Conservation (phyloP, 768 basidiomycete genomes). For the Boletus rufocinnamomeus region DNA sequence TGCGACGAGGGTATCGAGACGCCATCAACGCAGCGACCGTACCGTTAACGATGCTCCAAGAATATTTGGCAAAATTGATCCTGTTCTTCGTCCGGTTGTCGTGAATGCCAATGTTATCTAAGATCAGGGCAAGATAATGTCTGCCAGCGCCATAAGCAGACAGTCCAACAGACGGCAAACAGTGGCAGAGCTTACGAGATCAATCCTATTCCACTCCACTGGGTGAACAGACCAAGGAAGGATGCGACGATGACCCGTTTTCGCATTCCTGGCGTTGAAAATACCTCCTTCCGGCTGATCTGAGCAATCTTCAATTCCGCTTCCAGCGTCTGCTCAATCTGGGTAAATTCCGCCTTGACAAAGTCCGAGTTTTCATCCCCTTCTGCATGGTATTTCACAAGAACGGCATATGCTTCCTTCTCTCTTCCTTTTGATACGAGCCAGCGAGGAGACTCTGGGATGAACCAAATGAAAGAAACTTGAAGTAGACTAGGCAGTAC, state of each 20-base stretch:
- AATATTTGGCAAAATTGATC: conserved; percentile 14
- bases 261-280: conserved; percentile 19
- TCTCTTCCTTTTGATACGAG: conserved; percentile 56
- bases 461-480: conserved; percentile 53
- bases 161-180: rapidly evolving
- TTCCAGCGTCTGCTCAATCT: conserved; percentile 58
- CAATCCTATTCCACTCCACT: conserved; percentile 19
- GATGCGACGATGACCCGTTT: conserved; percentile 16
- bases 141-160: conserved; percentile 6
- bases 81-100: conserved; percentile 21
- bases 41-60: conserved; percentile 15
- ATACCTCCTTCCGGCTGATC: background rate
- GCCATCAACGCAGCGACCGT: conserved; percentile 6
- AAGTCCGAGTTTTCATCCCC: conserved; percentile 53
- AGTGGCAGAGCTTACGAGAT: conserved; percentile 1
- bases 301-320: conserved; percentile 7
- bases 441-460: conserved; percentile 70
- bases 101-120: conserved; percentile 25
- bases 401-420: conserved; percentile 48
- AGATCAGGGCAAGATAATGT: conserved; percentile 10
- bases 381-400: conserved; percentile 62
- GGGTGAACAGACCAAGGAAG: conserved; percentile 17
- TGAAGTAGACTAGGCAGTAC: conserved; percentile 54
- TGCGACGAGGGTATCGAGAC: conserved; percentile 21
- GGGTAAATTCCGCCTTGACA: conserved; percentile 56